phyloP scores from a whole-genome alignment of 768 basidiomycete genomes.

The Cystofilobasidium macerans region DNA sequence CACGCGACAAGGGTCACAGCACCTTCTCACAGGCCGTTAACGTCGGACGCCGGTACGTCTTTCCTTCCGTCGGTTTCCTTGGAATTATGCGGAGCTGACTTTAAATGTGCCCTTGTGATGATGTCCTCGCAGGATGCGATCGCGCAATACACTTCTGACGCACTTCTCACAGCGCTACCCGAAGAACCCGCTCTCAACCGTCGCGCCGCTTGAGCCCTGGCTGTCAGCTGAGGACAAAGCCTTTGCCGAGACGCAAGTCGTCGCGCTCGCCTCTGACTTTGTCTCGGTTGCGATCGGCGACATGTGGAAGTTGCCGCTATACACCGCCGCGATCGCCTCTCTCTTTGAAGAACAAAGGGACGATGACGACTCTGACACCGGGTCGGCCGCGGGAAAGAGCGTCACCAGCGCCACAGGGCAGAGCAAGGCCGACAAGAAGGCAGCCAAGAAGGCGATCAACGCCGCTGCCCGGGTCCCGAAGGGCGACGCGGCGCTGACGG shows the following conservation, averaged over 20 bases:
- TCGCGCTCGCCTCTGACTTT: conserved; percentile 76
- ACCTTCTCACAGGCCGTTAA: conserved; percentile 80
- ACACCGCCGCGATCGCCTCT: conserved; percentile 51
- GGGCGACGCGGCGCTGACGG: too few relatives aligned
- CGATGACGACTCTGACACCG: neutral
- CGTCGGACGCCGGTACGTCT: conserved; percentile 58
- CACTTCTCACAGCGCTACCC: conserved; percentile 94
- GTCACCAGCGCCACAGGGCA: neutral
- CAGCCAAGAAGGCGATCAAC: too few relatives aligned
- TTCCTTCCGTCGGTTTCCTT: too few relatives aligned
- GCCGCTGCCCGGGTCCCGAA: too few relatives aligned
- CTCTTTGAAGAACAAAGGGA: neutral
- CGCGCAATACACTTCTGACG: conserved; percentile 73
- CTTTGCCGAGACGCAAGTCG: conserved; percentile 35
- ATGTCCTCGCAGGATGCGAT: conserved; percentile 56
- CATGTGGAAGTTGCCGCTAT: conserved; percentile 76
- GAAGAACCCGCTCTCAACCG: conserved; percentile 41
- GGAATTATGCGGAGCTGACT: too few relatives aligned
- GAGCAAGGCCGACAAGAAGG: neutral
- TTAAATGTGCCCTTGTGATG: too few relatives aligned
- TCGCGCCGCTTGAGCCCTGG: conserved; percentile 24
- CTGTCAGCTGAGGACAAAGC: conserved; percentile 27
- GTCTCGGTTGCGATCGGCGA: conserved; percentile 58
- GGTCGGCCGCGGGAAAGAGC: neutral
- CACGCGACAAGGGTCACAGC: conserved; percentile 67